These are phyloP conservation scores for Gleditsia sinensis DNA, from an alignment of 306 rosid species.

Conservation along the genomic window DNA sequence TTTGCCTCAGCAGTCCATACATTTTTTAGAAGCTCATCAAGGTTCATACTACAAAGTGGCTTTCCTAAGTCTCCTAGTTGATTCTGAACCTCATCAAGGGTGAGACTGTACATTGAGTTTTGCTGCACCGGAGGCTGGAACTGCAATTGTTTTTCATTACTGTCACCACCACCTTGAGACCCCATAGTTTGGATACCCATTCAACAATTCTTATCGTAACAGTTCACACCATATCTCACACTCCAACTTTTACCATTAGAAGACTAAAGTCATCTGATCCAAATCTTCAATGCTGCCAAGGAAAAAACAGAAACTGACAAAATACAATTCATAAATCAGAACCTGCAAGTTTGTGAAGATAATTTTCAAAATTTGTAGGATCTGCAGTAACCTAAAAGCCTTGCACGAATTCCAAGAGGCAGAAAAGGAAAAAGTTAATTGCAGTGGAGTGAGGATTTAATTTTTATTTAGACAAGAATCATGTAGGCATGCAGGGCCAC, in stretches of 20 bases:
- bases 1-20: conserved; percentile 83
- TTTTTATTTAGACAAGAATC: background rate
- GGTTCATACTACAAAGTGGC: conserved; percentile 90
- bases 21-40: conserved; percentile 88
- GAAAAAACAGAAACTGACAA: conserved; percentile 33
- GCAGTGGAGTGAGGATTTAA: background rate
- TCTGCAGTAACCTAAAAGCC: conserved; percentile 24
- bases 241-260: conserved; percentile 3
- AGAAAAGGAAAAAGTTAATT: conserved; percentile 18
- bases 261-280: conserved; percentile 11
- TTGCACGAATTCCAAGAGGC: conserved; percentile 2
- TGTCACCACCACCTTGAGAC: conserved; percentile 71
- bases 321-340: conserved; percentile 21
- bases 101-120: conserved; percentile 79
- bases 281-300: conserved; percentile 25
- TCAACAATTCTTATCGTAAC: conserved; percentile 39
- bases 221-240: conserved; percentile 32
- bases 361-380: conserved; percentile 22
- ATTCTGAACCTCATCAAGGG: conserved; percentile 86
- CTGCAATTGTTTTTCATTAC: conserved; percentile 63
- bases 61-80: conserved; percentile 89
- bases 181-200: conserved; percentile 74
- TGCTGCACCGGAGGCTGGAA: conserved; percentile 60
- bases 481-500: conserved; percentile 5
- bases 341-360: conserved; percentile 22